Evolutionary conservation across 257 asterid species (phyloP), one percentile per base, ranked within the genome.

Genomic region (Gentiana macrophylla): DNA sequence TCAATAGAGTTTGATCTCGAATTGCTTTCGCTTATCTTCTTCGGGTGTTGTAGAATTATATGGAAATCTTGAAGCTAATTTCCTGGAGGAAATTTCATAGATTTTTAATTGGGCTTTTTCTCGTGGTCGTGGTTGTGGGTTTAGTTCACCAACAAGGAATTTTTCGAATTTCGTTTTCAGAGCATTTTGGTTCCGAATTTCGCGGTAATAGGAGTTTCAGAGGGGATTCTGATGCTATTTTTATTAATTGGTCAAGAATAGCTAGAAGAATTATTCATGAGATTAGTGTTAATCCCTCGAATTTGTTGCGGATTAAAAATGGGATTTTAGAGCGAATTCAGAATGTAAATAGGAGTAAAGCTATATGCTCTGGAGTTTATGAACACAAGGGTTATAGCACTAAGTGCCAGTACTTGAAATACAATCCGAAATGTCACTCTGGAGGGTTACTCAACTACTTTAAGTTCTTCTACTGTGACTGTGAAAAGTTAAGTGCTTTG

Each of bases 371-470:
- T 1, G 94, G 82, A 4, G 66, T 89, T 52, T 66, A 80, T 57
- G 61, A 72, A 3, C 81, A 82, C 35, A 33, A 69, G 41, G 94
- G 88, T 41, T 79, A 63, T 51, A 37, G 15, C 52, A 67, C 86
- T 50, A 56, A 70, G 51, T 87, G 94, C 62, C 87, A 77, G 32
- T 87, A 80, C 56, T 67, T 82, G 76, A 82, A 60, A 67, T 77
- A 64, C 11, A 72, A 82, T 51, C 84, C 84, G 5, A 70, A 76
- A 4, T 88, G 97, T 36, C 72, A 72, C 62, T 77, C 96, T 3
- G 93, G 82, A 1, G 94, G 95, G 5, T 63, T 66, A 75, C 61
- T 88, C 50, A 70, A 81, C 61, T 87, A 87, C 71, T 43, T 87
- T 35, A 11, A 35, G 32, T 87, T 87, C 64, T 84, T 84, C 57